These are phyloP conservation scores for Phytophthora pistaciae DNA, from an alignment of 352 stramenopile genomes.

Conservation along the genomic window DNA sequence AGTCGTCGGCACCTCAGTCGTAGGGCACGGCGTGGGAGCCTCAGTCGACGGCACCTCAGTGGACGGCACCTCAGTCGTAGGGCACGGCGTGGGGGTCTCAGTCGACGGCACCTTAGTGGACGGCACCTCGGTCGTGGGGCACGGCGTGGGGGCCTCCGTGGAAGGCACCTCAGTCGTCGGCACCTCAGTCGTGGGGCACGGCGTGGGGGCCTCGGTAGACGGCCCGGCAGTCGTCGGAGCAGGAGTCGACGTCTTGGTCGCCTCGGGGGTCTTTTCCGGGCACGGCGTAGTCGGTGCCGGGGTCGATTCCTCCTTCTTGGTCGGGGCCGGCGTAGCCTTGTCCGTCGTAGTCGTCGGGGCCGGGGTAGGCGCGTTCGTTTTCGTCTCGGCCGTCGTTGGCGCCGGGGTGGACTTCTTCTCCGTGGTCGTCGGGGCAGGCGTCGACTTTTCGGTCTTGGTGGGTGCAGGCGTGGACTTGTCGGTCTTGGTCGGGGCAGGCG, in stretches of 20 bases:
- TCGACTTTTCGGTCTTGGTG: conserved; percentile 15
- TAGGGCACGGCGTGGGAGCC: conserved; percentile 17
- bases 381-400: background rate
- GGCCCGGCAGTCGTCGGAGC: conserved; percentile 1
- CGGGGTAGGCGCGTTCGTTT: conserved; percentile 14
- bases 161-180: background rate
- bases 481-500: conserved; percentile 24
- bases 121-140: conserved; percentile 13
- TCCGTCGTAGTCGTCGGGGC: conserved; percentile 4
- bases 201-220: conserved; percentile 7
- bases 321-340: background rate
- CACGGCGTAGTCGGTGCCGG: conserved; percentile 20
- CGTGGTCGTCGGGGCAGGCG: conserved; percentile 23
- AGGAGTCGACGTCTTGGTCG: background rate
- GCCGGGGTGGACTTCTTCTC: conserved; percentile 9
- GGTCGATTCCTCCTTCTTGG: background rate
- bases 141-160: conserved; percentile 16
- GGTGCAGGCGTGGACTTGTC: conserved; percentile 21
- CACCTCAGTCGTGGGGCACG: conserved; percentile 16
- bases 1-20: conserved; percentile 13
- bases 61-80: conserved; percentile 12
- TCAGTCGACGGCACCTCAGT: conserved; percentile 13
- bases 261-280: conserved; percentile 4
- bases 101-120: conserved; percentile 9
- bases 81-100: conserved; percentile 20